These are phyloP conservation scores for Aspergillus sparsus DNA, from an alignment of 495 filamentous ascomycete species.

Conservation along the genomic window DNA sequence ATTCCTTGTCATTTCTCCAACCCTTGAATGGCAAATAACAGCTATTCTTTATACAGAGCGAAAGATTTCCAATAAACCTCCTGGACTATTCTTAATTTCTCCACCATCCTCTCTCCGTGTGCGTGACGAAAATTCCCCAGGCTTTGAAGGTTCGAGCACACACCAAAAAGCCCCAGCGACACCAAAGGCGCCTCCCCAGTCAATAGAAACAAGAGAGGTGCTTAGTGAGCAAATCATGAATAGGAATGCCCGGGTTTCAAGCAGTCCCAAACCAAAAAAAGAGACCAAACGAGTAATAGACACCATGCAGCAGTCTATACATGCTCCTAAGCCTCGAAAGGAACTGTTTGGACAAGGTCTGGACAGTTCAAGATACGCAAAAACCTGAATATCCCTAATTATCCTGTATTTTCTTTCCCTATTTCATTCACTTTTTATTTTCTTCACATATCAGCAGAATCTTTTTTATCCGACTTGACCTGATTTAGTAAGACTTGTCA, in stretches of 20 bases:
- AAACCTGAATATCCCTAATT: background rate
- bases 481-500: too few species aligned
- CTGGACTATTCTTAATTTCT: background rate
- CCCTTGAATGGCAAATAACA: too few species aligned
- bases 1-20: background rate
- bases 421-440: too few species aligned
- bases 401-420: too few species aligned
- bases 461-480: too few species aligned
- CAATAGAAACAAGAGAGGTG: background rate
- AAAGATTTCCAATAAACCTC: too few species aligned
- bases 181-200: background rate
- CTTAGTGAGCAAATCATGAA: conserved; percentile 1
- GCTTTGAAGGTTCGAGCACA: too few species aligned
- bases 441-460: too few species aligned
- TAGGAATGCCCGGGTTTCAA: background rate
- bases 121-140: background rate
- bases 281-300: background rate
- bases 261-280: background rate
- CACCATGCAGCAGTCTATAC: conserved; percentile 21
- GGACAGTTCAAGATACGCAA: conserved; percentile 2
- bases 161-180: background rate
- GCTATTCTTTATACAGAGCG: too few species aligned
- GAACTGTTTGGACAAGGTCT: background rate
- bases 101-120: background rate
- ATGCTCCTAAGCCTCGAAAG: conserved; percentile 17